Evolutionary conservation across 805 yeast genomes (phyloP).

Genomic region (Candida peoriensis): DNA sequence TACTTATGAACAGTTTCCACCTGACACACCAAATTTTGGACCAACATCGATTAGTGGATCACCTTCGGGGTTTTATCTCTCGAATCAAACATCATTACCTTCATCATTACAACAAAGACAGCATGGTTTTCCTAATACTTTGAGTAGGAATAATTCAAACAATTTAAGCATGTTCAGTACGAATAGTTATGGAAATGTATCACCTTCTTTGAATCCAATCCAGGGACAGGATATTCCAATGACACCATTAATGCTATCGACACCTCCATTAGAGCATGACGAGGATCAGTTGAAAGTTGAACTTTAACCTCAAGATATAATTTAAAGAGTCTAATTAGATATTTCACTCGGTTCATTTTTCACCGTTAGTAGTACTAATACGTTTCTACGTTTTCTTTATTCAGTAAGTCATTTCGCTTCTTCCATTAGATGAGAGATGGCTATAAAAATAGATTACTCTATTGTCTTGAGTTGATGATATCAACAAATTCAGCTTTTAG

Average conservation of each 20-base stretch:
- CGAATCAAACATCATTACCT: constrained; percentile 18
- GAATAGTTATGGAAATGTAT: constrained; percentile 15
- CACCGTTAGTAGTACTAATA: neutral
- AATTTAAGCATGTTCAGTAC: constrained; percentile 2
- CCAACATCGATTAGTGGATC: constrained; percentile 20
- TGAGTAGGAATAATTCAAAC: constrained; percentile 11
- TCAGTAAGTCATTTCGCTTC: neutral
- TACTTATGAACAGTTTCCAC: too few relatives aligned
- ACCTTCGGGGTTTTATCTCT: constrained; percentile 18
- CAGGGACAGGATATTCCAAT: constrained; percentile 16
- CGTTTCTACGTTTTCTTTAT: neutral
- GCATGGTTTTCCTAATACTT: constrained; percentile 12
- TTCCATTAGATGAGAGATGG: too few relatives aligned
- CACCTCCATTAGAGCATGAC: too few relatives aligned
- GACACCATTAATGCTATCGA: constrained; percentile 21
- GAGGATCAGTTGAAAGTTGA: too few relatives aligned
- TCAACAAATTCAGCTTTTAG: constrained; percentile 97
- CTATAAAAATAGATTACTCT: too few relatives aligned
- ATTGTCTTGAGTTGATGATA: constrained; percentile 88
- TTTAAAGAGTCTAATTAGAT: too few relatives aligned
- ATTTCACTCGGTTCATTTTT: too few relatives aligned
- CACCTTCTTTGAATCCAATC: constrained; percentile 20
- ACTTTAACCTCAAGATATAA: too few relatives aligned
- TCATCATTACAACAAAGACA: constrained; percentile 14
- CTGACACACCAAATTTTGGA: constrained; percentile 21